Evolutionary conservation across 805 yeast species (phyloP), one percentile per base, ranked within the genome.

Genomic region (Ogataea parapolymorpha): DNA sequence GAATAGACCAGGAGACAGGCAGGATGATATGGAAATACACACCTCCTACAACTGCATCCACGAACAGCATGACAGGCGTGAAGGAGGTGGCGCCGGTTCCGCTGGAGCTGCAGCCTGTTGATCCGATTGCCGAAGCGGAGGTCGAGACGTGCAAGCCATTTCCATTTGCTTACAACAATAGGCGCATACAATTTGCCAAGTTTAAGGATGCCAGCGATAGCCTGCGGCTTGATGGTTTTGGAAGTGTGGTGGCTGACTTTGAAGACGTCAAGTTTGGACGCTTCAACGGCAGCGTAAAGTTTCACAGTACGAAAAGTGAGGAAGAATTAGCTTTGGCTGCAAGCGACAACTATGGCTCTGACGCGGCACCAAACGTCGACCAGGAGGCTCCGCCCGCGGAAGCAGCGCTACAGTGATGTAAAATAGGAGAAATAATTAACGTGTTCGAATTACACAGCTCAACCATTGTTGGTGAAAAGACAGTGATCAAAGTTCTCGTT

Each of bases 81-180:
- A 32, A 22, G 22, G 18, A 20, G 12, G 14, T 20, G 27, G 27
- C 26, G 26, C 14, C 23, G 14, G 16, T 15, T 6, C 24, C 11
- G 18, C 16, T 13, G n/a, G 17, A 23, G 14, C 12, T 24, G 13
- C 14, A 30, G 31, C 16, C 8, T 8, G 32, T 17, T 12, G 59
- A 59, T 34, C 74, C 74, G 3, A 55, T 77, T 23, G 69, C 77
- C 0, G 73, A 74, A 42, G 71, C 77, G 24, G 83, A 78, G 53
- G 71, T 79, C 39, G 82, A 78, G 48, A 75, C 82, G 0, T 71
- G 80, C 45, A 58, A 51, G 17, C 65, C 66, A 7, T 61, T 45
- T 26, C 45, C 53, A 5, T 53, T 61, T 7, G 37, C 52, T 4
- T 59, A 56, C 45, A 54, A 50, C 26, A 50, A 54, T 18, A 48